Evolutionary conservation across 768 basidiomycete species (phyloP).

Genomic region (Trametes cinnabarina): DNA sequence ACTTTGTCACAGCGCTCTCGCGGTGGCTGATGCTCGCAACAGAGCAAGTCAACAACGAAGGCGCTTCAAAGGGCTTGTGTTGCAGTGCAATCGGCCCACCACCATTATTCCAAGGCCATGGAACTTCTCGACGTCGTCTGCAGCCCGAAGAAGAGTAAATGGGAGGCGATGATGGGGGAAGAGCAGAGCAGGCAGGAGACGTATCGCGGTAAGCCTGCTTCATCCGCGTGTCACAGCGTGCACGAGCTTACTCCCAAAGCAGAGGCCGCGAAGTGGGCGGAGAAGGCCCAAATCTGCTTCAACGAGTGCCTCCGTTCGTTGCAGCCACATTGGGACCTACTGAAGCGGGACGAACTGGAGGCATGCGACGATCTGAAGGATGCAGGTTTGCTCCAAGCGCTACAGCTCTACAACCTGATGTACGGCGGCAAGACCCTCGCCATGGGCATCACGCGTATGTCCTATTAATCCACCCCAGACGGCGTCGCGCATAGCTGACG

Average conservation of each 20-base stretch:
- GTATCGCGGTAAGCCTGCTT: conserved; percentile 13
- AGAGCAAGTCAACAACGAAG: conserved; percentile 18
- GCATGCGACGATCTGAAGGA: conserved; percentile 13
- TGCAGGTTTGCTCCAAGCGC: conserved; percentile 20
- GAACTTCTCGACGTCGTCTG: conserved; percentile 23
- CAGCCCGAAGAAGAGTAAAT: conserved; percentile 20
- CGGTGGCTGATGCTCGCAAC: background rate
- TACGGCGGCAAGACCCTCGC: conserved; percentile 23
- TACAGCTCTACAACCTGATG: conserved; percentile 24
- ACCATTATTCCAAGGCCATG: conserved; percentile 22
- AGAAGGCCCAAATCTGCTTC: conserved; percentile 24
- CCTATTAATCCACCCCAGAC: background rate
- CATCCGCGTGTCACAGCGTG: background rate
- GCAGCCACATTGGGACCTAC: conserved; percentile 18
- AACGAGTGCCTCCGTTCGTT: conserved; percentile 20
- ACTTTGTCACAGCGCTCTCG: background rate
- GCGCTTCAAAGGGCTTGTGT: conserved; percentile 17
- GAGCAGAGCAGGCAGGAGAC: conserved; percentile 25
- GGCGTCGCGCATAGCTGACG: background rate
- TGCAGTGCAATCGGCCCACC: conserved; percentile 23
- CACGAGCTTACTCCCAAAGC: background rate
- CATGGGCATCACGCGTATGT: conserved; percentile 25
- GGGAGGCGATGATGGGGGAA: conserved; percentile 20
- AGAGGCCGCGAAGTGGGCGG: conserved; percentile 23
- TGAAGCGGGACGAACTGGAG: conserved; percentile 13